These are phyloP conservation scores for Nothophaeocryptopus gaeumannii DNA, from an alignment of 2,329 filamentous ascomycete genomes.

Conservation along the genomic window DNA sequence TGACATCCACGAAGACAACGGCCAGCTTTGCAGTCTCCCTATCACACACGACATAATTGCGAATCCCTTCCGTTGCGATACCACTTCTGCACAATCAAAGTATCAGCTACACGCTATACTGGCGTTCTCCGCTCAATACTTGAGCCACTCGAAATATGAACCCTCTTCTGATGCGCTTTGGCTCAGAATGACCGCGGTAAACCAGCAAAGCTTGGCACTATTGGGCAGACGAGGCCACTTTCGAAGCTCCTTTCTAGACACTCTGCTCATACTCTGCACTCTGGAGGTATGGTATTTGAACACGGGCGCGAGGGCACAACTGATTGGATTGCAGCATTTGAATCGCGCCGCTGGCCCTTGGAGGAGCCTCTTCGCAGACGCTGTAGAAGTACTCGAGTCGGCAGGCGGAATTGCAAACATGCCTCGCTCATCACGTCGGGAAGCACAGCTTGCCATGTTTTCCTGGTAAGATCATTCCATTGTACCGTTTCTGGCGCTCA, in stretches of 20 bases:
- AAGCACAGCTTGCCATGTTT: slow-evolving; percentile 8
- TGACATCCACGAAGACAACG: not conserved
- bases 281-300: not conserved
- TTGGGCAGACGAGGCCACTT: not conserved
- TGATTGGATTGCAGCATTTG: not conserved
- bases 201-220: slow-evolving; percentile 1
- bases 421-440: not conserved
- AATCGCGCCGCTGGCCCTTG: slow-evolving; percentile 7
- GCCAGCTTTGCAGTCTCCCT: slow-evolving; percentile 1
- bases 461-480: not conserved
- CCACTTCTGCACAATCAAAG: not conserved
- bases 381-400: slow-evolving; percentile 1
- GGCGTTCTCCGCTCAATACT: slow-evolving; percentile 5
- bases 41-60: slow-evolving; percentile 5
- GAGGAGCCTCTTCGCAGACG: not conserved
- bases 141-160: not conserved
- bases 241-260: slow-evolving; percentile 1
- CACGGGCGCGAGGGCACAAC: not conserved
- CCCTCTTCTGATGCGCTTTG: slow-evolving; percentile 1
- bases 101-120: slow-evolving; percentile 4
- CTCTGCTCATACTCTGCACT: slow-evolving; percentile 1
- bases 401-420: slow-evolving; percentile 2
- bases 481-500: not conserved
- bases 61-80: slow-evolving; percentile 6
- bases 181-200: not conserved